Conservation (phyloP, 352 stramenopile species). For the Phytophthora ramorum region DNA sequence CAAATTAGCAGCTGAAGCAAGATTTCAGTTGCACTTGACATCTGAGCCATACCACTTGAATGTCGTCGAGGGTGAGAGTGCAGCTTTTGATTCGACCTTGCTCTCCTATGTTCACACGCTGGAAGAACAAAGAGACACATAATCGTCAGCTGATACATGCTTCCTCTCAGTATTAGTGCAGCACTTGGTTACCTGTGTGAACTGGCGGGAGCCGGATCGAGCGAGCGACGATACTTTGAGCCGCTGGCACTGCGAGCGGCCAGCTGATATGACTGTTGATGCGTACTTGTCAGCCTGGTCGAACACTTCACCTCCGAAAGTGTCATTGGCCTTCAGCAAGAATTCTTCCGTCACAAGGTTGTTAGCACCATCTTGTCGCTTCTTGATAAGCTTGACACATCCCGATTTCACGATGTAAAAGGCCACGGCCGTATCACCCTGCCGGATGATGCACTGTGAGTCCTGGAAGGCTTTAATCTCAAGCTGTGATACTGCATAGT, state of each 20-base stretch:
- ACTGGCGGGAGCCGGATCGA: slow-evolving; percentile 61
- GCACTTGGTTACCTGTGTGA: slow-evolving; percentile 51
- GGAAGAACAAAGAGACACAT: background rate
- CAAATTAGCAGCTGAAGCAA: background rate
- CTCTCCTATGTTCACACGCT: slow-evolving; percentile 61
- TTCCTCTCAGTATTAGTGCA: background rate
- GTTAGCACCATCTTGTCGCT: slow-evolving; percentile 36
- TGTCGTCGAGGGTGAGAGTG: slow-evolving; percentile 65
- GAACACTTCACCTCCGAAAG: slow-evolving; percentile 72
- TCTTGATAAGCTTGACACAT: slow-evolving; percentile 75
- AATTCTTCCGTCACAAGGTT: slow-evolving; percentile 51
- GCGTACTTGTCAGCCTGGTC: slow-evolving; percentile 57
- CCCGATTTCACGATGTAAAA: slow-evolving; percentile 86
- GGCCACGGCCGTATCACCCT: slow-evolving; percentile 57
- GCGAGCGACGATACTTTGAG: slow-evolving; percentile 63
- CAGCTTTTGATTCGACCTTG: slow-evolving; percentile 57
- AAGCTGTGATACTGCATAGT: slow-evolving; percentile 75
- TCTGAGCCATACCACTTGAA: slow-evolving; percentile 55
- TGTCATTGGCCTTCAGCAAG: slow-evolving; percentile 80
- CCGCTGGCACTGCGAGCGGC: slow-evolving; percentile 68
- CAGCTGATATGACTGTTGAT: slow-evolving; percentile 67
- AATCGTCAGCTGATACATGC: slow-evolving; percentile 4
- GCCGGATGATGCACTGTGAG: slow-evolving; percentile 64
- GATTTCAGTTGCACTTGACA: background rate
- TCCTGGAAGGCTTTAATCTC: slow-evolving; percentile 84